phyloP scores from a whole-genome alignment of 306 rosid species.

The Benincasa hispida region DNA sequence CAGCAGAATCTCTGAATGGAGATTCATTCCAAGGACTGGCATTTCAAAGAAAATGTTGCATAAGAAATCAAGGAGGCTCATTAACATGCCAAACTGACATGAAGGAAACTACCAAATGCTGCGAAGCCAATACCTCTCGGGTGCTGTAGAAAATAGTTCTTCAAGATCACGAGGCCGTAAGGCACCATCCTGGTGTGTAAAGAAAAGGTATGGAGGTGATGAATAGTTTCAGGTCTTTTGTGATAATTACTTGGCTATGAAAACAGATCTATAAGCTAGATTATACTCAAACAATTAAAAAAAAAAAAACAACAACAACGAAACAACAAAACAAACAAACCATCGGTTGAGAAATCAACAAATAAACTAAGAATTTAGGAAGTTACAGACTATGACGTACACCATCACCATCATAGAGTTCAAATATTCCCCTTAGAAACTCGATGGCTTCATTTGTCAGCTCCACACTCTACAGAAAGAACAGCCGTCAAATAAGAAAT shows the following conservation, averaged over 20 bases:
- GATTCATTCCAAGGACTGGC: conserved; percentile 67
- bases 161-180: conserved; percentile 73
- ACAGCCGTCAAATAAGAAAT: conserved; percentile 9
- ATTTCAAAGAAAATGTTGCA: conserved; percentile 14
- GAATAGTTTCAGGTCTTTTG: background rate
- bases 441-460: conserved; percentile 86
- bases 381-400: conserved; percentile 35
- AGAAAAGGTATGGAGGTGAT: background rate
- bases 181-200: conserved; percentile 56
- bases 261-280: background rate
- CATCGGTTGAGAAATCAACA: background rate
- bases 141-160: conserved; percentile 93
- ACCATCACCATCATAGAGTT: conserved; percentile 47
- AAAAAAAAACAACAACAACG: too few species aligned
- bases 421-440: conserved; percentile 67
- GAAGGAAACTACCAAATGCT: background rate
- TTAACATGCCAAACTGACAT: background rate
- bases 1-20: conserved; percentile 64
- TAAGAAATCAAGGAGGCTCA: conserved; percentile 3
- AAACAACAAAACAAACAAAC: background rate
- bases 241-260: background rate
- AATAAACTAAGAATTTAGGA: background rate
- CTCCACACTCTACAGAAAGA: conserved; percentile 80
- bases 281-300: background rate
- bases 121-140: conserved; percentile 50